Evolutionary conservation across 2,329 filamentous ascomycete species (phyloP), one percentile per base, ranked within the genome.

Genomic region (Aspergillus fischeri): DNA sequence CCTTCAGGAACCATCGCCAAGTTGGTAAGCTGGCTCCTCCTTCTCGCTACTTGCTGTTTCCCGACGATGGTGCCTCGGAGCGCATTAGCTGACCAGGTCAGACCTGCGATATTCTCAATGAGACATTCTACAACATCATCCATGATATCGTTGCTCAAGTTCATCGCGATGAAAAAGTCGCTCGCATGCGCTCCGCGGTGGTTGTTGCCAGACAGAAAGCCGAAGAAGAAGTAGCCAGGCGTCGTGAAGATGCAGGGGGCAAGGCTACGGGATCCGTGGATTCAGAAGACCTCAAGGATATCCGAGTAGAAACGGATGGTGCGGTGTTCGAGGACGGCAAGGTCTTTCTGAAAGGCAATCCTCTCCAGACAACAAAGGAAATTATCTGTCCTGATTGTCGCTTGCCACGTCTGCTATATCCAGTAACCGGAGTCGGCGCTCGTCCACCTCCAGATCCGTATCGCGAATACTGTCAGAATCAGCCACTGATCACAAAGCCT

Each of bases 381-480:
- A 83, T 85, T 32, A 77, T 82, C 65, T 87, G 84, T 69, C 80
- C 82, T 17, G 80, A 82, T 60, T 87, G 84, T 71, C 83, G 82
- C 62, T 77, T 85, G 44, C 84, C 83, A 1, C 81, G 81, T 55
- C 77, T 86, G 3, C 77, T 83, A 63, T 83, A 86, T 63, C 84
- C 84, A 8, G 75, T 79, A 52, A 77, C 77, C 54, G 82, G 82
- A 24, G 74, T 76, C 54, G 80, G 81, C 24, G 77, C 80, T 56
- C 71, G 74, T 58, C 71, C 75, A 44, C 71, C 73, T 20, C 80
- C 81, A 51, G 77, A 81, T 65, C 79, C 82, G 0, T 73, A 77
- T 53, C 74, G 73, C 47, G 78, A 83, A 63, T 87, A 86, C 70
- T 87, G 84, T 72, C 80, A 81, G 66, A 79, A 81, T 51, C 81